Percentiles rank a stretch among this genome's conserved stretches.
Conservation (phyloP, 306 rosid genomes). For the Gleditsia sinensis region DNA sequence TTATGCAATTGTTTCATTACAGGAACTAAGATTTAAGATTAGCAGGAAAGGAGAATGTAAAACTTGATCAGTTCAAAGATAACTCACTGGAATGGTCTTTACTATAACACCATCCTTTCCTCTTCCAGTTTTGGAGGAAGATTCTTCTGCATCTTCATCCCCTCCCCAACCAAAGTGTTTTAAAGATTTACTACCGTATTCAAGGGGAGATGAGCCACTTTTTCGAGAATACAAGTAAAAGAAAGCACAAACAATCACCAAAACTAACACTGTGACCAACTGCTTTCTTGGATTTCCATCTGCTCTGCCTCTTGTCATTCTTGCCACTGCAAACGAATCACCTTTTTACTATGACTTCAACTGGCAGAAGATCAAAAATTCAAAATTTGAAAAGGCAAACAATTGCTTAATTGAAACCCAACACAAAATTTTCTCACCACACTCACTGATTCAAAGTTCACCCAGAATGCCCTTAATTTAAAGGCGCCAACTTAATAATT, state of each 20-base stretch:
- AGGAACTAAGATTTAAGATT: conserved; percentile 23
- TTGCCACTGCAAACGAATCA: conserved; percentile 46
- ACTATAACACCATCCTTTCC: conserved; percentile 43
- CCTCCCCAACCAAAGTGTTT: conserved; percentile 53
- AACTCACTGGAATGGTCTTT: conserved; percentile 85
- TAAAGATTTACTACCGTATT: conserved; percentile 64
- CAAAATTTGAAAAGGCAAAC: conserved; percentile 1
- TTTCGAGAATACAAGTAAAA: conserved; percentile 57
- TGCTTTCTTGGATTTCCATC: conserved; percentile 67
- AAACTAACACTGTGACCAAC: conserved; percentile 48
- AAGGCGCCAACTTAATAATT: conserved; percentile 15
- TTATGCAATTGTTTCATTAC: conserved; percentile 20
- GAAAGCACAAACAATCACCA: conserved; percentile 63
- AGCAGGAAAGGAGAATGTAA: background rate
- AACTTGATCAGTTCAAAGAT: conserved; percentile 29
- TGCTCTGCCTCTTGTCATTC: conserved; percentile 65
- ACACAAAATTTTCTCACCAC: conserved; percentile 37
- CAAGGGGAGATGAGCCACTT: conserved; percentile 60
- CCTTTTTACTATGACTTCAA: conserved; percentile 33
- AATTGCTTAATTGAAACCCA: conserved; percentile 30
- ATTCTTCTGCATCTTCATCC: conserved; percentile 51
- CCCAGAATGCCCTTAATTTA: conserved; percentile 16
- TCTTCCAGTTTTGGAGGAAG: conserved; percentile 50
- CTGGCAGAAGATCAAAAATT: conserved; percentile 8
- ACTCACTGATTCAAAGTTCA: conserved; percentile 31